Base-by-base conservation (phyloP, 179 eudicot genomes). In the Kewa caespitosa region DNA sequence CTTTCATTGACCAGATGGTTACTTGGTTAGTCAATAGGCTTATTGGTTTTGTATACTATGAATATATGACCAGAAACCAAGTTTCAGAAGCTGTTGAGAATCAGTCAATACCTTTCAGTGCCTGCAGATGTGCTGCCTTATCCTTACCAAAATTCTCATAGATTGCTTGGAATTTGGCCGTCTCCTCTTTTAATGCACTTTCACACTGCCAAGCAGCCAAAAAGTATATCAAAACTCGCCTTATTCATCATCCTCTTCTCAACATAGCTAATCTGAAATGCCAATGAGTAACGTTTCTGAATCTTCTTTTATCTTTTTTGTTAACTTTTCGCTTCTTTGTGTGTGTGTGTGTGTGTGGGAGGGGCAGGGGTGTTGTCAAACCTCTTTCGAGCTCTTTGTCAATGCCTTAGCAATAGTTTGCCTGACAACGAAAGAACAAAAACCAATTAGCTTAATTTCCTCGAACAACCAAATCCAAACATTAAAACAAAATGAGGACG, bases 371-470 rank as follows among this genome's bases (percentile, higher is more conserved):
- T n/a, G n/a, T n/a, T n/a, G n/a, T 33, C 85, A 52, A 37, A 93
- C 99, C 99, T 95, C 99, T 86, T 93, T 95, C 46, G 93, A 90
- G 86, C 91, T 93, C 86, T 89, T 95, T 32, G 88, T 84, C 75
- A 93, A 84, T 48, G 91, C 90, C 85, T 89, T 93, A 1, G 88
- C 97, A 82, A 91, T 86, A 76, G 81, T 78, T 78, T 91, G 93
- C 87, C 99, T 95, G 90, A 57, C 48, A 78, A 11, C 17, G 39
- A 52, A 61, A 54, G 30, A 60, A n/a, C 15, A 0, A 28, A 43
- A 70, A 65, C 38, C 34, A 48, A n/a, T 39, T 11, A 72, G 69
- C 30, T 28, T n/a, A n/a, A 22, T 72, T 46, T n/a, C 18, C 32
- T 38, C 30, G 27, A 52, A 22, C 9, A 0, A 30, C 28, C 34